Evolutionary conservation across 306 rosid species (phyloP).

Genomic region (Prunus salicina): DNA sequence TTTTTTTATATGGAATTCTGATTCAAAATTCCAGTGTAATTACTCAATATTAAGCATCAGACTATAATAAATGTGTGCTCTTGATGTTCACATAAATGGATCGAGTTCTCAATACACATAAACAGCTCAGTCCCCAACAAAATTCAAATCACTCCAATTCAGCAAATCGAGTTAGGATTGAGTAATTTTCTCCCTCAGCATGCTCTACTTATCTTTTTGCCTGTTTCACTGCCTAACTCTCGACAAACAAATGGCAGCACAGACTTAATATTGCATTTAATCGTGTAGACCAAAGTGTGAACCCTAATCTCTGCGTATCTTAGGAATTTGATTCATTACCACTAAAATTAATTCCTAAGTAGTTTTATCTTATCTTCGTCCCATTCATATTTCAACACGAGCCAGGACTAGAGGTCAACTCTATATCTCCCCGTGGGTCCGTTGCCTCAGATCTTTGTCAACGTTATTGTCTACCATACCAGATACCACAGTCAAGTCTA

Average conservation of each 20-base stretch:
- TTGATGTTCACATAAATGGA: background rate
- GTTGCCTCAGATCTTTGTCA: too few species aligned
- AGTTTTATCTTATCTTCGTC: too few species aligned
- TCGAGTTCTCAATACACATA: background rate
- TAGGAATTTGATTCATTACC: too few species aligned
- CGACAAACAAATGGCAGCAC: background rate
- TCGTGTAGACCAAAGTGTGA: background rate
- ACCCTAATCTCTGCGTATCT: background rate
- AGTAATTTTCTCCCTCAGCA: background rate
- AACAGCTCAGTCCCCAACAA: slow-evolving; percentile 1
- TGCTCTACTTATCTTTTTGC: background rate
- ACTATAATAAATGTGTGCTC: background rate
- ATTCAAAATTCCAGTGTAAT: too few species aligned
- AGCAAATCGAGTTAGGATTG: background rate
- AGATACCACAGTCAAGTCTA: background rate
- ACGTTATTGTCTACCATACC: too few species aligned
- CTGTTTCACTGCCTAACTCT: background rate
- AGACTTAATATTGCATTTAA: background rate
- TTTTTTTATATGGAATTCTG: background rate
- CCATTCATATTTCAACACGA: too few species aligned
- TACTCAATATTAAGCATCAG: background rate
- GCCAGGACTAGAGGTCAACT: too few species aligned
- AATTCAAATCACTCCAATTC: background rate
- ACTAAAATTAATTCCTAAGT: too few species aligned
- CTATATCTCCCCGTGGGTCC: too few species aligned